Conservation (phyloP, 1,284 basidiomycete species). For the Agaricales sp. region DNA sequence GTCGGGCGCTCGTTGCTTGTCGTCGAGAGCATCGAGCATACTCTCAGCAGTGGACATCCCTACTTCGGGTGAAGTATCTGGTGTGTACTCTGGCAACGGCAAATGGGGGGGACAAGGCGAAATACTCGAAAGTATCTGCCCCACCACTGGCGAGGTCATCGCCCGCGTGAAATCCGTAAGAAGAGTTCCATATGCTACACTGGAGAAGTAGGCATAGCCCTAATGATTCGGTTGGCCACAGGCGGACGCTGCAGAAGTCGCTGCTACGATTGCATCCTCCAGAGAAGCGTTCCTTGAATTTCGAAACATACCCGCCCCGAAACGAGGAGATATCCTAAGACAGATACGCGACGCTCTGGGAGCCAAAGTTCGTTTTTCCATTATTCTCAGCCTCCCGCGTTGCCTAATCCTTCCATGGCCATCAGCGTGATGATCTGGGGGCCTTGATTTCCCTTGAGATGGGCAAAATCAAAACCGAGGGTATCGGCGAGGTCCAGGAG, state of each 20-base stretch:
- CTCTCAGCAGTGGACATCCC: constrained; percentile 56
- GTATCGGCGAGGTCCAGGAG: constrained; percentile 89
- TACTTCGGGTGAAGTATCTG: constrained; percentile 40
- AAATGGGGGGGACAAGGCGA: constrained; percentile 54
- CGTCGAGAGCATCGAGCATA: constrained; percentile 53
- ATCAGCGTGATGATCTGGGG: constrained; percentile 73
- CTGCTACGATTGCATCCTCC: not conserved
- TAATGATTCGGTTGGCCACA: too few relatives aligned
- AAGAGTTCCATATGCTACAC: constrained; percentile 11
- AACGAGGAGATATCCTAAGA: constrained; percentile 79
- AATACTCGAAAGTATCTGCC: constrained; percentile 56
- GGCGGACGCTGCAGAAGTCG: not conserved
- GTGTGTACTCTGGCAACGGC: constrained; percentile 75
- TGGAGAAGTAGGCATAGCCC: too few relatives aligned
- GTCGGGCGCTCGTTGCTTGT: constrained; percentile 30
- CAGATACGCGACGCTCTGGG: constrained; percentile 82
- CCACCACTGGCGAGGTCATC: constrained; percentile 67
- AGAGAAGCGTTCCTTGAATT: constrained; percentile 66
- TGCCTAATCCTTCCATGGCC: too few relatives aligned
- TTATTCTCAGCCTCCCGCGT: constrained; percentile 2
- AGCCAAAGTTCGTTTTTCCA: constrained; percentile 54
- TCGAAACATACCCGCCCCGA: constrained; percentile 76
- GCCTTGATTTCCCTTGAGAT: constrained; percentile 83
- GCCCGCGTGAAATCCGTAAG: constrained; percentile 57
- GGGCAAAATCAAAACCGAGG: constrained; percentile 94